Base-by-base conservation (phyloP, 495 filamentous ascomycete species). In the Aspergillus taichungensis region DNA sequence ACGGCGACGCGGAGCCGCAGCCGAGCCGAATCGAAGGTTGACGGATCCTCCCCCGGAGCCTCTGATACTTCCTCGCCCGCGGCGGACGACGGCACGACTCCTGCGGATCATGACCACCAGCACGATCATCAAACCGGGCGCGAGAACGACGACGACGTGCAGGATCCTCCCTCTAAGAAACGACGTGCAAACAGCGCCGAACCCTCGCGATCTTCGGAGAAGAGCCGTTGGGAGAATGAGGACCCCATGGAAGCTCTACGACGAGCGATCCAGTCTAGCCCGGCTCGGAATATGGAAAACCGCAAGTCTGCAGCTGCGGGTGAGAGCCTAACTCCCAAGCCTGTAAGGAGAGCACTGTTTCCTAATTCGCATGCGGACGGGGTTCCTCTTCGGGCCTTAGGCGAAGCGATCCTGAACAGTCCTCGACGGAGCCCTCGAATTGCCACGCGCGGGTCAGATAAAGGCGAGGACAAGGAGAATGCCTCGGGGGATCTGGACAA, bases 281-380 rank as follows among this genome's bases (percentile, higher is more conserved):
- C 84, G 10, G 76, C 73, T n/a, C 71, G 76, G 48, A 76, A 79
- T 47, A 61, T 67, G 34, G 83, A 87, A 43, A 79, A 75, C 32
- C 78, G 77, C 42, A 67, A 78, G 52, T 79, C 78, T 52, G 80
- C 88, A 38, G 80, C 85, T 34, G 75, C 86, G 49, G 56, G 60
- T 49, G 57, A 56, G 43, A 59, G 50, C 41, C 68, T 90, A 13
- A 83, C 81, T 33, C 72, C 73, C 24, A 74, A 72, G 51, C 75
- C 75, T 36, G 87, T 84, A 18, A 77, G 87, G 57, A 78, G 91
- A 56, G 64, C 88, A 30, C 72, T 96, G 37, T 96, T 96, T 65
- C 83, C 85, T 42, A 67, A 62, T 50, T 47, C 60, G 2, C 74
- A 75, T 45, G 80, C 79, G 51, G 78, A 79, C 37, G 72, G 51